A percentile compares a stretch with the other conserved stretches of the same genome.
phyloP scores from a whole-genome alignment of 257 asterid species.

The Capsicum chinense region DNA sequence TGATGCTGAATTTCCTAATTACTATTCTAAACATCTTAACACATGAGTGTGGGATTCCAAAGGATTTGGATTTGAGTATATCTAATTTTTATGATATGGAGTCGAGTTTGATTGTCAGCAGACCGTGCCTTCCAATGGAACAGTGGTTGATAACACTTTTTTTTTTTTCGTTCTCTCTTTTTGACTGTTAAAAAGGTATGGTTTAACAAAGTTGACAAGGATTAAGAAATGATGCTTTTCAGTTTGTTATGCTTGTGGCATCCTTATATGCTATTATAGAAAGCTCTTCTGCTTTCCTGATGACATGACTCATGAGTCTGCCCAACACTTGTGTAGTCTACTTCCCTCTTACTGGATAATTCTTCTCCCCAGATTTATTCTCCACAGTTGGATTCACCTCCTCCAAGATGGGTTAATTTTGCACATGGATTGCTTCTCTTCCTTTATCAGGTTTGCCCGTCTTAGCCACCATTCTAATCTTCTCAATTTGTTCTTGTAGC shows the following conservation, averaged over 20 bases:
- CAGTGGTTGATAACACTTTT: neutral
- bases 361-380: constrained; percentile 70
- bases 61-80: neutral
- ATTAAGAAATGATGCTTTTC: neutral
- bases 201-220: neutral
- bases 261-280: neutral
- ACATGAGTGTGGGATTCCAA: neutral
- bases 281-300: neutral
- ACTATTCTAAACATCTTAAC: neutral
- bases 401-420: constrained; percentile 95
- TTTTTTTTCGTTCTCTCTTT: neutral
- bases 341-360: constrained; percentile 32
- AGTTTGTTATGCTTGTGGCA: neutral
- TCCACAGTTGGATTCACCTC: constrained; percentile 87
- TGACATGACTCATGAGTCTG: neutral
- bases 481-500: constrained; percentile 17
- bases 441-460: constrained; percentile 73
- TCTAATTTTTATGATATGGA: neutral
- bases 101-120: neutral
- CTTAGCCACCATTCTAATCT: neutral
- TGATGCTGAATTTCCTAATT: neutral
- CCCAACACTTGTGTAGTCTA: neutral
- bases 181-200: neutral
- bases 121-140: neutral
- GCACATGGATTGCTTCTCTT: constrained; percentile 91